Conservation (phyloP, 495 filamentous ascomycete genomes). For the Gamarada debralockiae region DNA sequence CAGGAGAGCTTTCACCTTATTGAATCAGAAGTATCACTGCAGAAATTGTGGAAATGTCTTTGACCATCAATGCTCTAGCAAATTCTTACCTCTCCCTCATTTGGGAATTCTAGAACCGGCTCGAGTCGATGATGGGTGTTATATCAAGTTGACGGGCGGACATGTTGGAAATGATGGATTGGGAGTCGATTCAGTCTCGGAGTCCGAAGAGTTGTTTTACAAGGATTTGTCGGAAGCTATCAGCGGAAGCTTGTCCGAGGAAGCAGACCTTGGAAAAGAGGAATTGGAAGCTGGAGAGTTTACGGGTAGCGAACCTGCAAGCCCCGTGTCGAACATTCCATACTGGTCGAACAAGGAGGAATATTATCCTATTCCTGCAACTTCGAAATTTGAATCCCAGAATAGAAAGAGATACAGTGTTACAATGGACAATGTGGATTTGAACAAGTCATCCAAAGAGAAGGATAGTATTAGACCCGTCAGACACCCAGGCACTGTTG, state of each 20-base stretch:
- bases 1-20: constrained; percentile 91
- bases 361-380: constrained; percentile 48
- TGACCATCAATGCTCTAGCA: constrained; percentile 87
- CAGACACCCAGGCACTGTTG: constrained; percentile 16
- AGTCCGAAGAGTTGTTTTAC: no score
- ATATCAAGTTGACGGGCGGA: constrained; percentile 67
- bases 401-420: constrained; percentile 19
- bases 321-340: no score
- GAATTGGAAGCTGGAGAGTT: no score
- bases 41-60: constrained; percentile 97
- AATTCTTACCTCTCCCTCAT: constrained; percentile 83
- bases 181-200: constrained; percentile 77
- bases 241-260: no score
- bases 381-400: constrained; percentile 32
- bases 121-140: constrained; percentile 95
- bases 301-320: no score
- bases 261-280: no score
- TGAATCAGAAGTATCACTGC: constrained; percentile 97
- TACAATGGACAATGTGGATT: constrained; percentile 23
- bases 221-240: no score
- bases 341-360: constrained; percentile 46
- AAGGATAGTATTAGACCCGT: no score
- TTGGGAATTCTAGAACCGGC: constrained; percentile 89
- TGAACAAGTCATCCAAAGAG: constrained; percentile 12
- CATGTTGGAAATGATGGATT: constrained; percentile 24